Conservation (phyloP, 2,329 filamentous ascomycete species). For the Dactylellina parvicollis region DNA sequence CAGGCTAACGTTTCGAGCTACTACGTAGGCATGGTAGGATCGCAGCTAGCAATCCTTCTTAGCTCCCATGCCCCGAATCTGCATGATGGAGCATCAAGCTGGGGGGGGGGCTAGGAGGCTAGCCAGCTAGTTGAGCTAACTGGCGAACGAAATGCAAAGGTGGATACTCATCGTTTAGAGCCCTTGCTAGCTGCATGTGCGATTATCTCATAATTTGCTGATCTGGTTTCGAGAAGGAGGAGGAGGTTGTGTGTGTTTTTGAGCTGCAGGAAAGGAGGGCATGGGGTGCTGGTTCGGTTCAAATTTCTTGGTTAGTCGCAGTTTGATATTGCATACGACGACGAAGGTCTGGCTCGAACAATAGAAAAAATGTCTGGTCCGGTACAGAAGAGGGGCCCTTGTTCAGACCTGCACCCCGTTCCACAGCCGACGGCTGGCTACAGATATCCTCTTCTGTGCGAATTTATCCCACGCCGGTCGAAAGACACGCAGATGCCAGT, state of each 20-base stretch:
- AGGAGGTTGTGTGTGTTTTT: not conserved
- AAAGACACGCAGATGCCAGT: not conserved
- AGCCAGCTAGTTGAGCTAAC: not conserved
- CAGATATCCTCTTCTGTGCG: constrained; percentile 29
- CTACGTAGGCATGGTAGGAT: not conserved
- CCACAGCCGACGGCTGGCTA: constrained; percentile 53
- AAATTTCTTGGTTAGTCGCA: constrained; percentile 21
- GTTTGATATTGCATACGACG: constrained; percentile 3
- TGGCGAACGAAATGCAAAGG: constrained; percentile 44
- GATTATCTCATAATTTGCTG: constrained; percentile 55
- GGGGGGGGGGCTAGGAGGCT: constrained; percentile 12
- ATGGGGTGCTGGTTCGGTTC: constrained; percentile 12
- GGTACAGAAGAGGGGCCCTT: constrained; percentile 14
- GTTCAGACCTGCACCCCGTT: constrained; percentile 43
- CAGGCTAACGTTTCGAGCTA: not conserved
- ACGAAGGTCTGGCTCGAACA: not conserved
- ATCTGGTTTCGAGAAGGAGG: constrained; percentile 51
- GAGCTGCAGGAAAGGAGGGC: constrained; percentile 17
- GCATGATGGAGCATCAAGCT: not conserved
- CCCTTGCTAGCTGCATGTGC: constrained; percentile 54
- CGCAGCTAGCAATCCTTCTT: not conserved
- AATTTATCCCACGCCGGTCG: constrained; percentile 38
- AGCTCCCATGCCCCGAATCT: not conserved
- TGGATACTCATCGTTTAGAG: constrained; percentile 53
- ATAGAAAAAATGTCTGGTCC: not conserved